Evolutionary conservation across 345 rosid genomes (phyloP).

Genomic region (Crucihimalaya himalaica): DNA sequence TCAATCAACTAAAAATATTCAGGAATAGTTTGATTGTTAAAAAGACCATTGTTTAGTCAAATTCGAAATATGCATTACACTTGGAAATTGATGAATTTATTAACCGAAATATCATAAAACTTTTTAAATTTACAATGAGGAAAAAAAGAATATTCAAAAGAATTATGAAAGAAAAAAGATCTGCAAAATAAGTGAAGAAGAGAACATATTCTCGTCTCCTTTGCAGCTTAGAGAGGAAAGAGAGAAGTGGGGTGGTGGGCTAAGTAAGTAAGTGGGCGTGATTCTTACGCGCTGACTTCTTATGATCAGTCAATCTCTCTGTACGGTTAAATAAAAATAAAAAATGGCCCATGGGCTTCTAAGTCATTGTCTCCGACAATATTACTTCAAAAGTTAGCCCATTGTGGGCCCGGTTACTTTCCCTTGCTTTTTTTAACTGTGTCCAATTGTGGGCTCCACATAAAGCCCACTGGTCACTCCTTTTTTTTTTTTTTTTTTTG

Average conservation of each 20-base stretch:
- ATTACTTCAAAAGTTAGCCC: conserved; percentile 40
- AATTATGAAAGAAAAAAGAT: conserved; percentile 7
- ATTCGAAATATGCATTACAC: background rate
- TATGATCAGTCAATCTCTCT: conserved; percentile 37
- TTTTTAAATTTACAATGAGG: background rate
- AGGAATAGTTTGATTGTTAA: too few relatives aligned
- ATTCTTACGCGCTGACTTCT: conserved; percentile 52
- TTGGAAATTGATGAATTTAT: background rate
- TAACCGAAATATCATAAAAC: conserved; percentile 2
- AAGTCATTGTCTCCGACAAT: conserved; percentile 44
- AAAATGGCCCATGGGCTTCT: conserved; percentile 41
- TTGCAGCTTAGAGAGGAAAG: conserved; percentile 16
- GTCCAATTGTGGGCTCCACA: conserved; percentile 40
- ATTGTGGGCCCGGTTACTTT: conserved; percentile 28
- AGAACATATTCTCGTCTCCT: conserved; percentile 64
- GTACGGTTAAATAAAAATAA: conserved; percentile 25
- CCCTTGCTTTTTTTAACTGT: conserved; percentile 30
- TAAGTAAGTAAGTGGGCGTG: conserved; percentile 55
- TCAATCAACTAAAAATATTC: too few relatives aligned
- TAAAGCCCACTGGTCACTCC: conserved; percentile 19
- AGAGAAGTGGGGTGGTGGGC: conserved; percentile 15
- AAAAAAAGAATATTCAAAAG: conserved; percentile 36
- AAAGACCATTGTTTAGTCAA: too few relatives aligned
- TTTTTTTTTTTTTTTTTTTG: background rate
- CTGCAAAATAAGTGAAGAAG: conserved; percentile 37